These are phyloP conservation scores for Fusarium verticillioides DNA, from an alignment of 2,329 filamentous ascomycete genomes.

Conservation along the genomic window DNA sequence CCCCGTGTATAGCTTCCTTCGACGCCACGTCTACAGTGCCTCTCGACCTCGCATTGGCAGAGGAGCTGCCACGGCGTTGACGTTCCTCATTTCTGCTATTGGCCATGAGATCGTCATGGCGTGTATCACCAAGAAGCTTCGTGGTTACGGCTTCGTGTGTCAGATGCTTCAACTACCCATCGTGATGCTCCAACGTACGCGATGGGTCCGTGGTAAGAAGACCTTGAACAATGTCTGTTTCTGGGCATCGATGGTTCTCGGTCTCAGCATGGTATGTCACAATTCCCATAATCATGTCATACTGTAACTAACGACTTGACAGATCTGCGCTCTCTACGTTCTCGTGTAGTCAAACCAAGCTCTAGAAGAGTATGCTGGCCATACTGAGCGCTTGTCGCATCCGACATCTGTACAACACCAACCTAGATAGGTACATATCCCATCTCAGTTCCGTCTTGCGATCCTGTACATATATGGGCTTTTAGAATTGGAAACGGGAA, in stretches of 20 bases:
- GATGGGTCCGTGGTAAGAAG: constrained; percentile 77
- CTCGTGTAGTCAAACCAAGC: constrained; percentile 52
- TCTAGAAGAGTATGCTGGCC: constrained; percentile 6
- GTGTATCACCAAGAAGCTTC: constrained; percentile 95
- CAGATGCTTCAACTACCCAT: constrained; percentile 98
- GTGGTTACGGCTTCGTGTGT: constrained; percentile 91
- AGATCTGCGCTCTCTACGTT: constrained; percentile 67
- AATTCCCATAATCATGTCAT: neutral
- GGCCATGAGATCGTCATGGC: constrained; percentile 97
- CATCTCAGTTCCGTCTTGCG: neutral
- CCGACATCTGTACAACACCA: neutral
- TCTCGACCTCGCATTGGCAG: constrained; percentile 81
- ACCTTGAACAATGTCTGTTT: constrained; percentile 91
- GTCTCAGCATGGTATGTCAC: constrained; percentile 77
- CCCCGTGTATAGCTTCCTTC: constrained; percentile 95
- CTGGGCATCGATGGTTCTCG: constrained; percentile 92
- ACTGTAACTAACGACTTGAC: constrained; percentile 23
- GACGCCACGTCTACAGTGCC: constrained; percentile 92
- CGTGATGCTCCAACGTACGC: constrained; percentile 87
- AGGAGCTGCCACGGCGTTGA: constrained; percentile 83
- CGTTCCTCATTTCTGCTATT: constrained; percentile 88
- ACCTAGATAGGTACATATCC: no score
- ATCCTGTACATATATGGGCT: neutral
- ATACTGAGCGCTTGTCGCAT: neutral
- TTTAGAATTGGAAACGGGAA: neutral